Evolutionary conservation across 2,329 filamentous ascomycete genomes (phyloP).

Genomic region (Tolypocladium amazonense): DNA sequence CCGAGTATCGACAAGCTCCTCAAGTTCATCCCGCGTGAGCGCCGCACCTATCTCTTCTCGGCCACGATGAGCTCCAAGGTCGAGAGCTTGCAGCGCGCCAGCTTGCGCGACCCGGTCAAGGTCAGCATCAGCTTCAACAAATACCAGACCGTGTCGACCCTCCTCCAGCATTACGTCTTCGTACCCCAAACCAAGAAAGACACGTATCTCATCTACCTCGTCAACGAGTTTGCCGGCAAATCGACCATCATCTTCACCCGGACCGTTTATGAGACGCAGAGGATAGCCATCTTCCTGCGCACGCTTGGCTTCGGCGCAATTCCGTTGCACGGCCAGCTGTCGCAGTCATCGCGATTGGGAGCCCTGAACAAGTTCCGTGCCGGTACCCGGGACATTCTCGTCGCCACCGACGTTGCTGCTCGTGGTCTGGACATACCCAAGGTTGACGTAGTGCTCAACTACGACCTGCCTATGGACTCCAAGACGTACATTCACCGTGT

Average conservation of each 20-base stretch:
- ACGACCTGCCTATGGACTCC: constrained; percentile 71
- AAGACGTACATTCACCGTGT: constrained; percentile 91
- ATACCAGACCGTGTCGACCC: constrained; percentile 83
- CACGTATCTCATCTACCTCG: constrained; percentile 72
- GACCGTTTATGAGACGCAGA: constrained; percentile 84
- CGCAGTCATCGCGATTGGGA: constrained; percentile 75
- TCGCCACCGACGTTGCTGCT: constrained; percentile 89
- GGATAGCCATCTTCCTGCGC: constrained; percentile 72
- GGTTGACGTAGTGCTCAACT: constrained; percentile 83
- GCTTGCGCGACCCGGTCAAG: constrained; percentile 70
- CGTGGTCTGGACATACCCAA: constrained; percentile 86
- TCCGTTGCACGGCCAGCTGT: constrained; percentile 85
- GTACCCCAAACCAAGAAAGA: constrained; percentile 84
- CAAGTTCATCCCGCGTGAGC: constrained; percentile 70
- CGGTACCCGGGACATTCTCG: constrained; percentile 71
- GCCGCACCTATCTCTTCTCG: constrained; percentile 80
- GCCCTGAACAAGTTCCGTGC: constrained; percentile 85
- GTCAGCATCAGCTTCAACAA: constrained; percentile 74
- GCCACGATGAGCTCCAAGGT: constrained; percentile 93
- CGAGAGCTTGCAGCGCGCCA: constrained; percentile 83
- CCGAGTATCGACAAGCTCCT: constrained; percentile 88
- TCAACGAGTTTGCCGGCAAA: constrained; percentile 81
- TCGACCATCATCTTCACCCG: constrained; percentile 83
- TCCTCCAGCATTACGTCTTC: constrained; percentile 80
- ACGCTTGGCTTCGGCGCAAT: constrained; percentile 83